Evolutionary conservation across 352 stramenopile species (phyloP), one percentile per base, ranked within the genome.

Genomic region (Globisporangium megalacanthum): DNA sequence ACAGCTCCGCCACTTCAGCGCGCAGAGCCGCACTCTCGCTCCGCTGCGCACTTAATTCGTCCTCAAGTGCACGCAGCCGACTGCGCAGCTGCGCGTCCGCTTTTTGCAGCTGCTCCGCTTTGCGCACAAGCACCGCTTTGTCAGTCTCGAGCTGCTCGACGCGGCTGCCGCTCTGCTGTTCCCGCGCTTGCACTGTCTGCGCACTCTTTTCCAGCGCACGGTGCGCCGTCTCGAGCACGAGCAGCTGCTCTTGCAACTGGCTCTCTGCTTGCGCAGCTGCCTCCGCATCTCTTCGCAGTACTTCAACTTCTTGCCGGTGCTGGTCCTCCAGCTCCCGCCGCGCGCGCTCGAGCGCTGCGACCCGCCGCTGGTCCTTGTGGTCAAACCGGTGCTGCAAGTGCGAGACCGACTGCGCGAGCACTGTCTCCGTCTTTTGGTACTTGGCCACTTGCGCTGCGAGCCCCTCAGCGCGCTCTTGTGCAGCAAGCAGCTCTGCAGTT

Each of bases 361-460:
- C 65, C n/a, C 71, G 72, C 39, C 83, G 72, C 47, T 86, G 70
- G n/a, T 89, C 68, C 60, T 84, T 88, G 50, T 49, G 72, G 29
- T 78, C 65, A 45, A 78, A 75, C 29, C 73, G 77, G 54, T 85
- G 70, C 64, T 89, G 79, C 50, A 90, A 73, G 52, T 92, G 79
- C 6, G 78, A 65, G 15, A 88, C 66, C 22, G 76, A 84, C 60
- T 92, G 76, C 8, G 73, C 78, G 46, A 92, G 56, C 45, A 85
- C 79, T 0, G 79, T 92, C 60, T 92, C 79, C 0, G 79, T 90
- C 67, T 86, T 88, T 54, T 90, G 79, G 61, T 90, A 88, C 42
- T 80, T 75, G 15, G 61, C 37, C 37, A 89, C 69, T 45, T 90
- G 79, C 15, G 37, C 36, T 14, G 67, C 50, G 11, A 90, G 60